A percentile compares a stretch with the other conserved stretches of the same genome.
phyloP scores from a whole-genome alignment of 805 yeast species.

The Zygosaccharomyces rouxii region DNA sequence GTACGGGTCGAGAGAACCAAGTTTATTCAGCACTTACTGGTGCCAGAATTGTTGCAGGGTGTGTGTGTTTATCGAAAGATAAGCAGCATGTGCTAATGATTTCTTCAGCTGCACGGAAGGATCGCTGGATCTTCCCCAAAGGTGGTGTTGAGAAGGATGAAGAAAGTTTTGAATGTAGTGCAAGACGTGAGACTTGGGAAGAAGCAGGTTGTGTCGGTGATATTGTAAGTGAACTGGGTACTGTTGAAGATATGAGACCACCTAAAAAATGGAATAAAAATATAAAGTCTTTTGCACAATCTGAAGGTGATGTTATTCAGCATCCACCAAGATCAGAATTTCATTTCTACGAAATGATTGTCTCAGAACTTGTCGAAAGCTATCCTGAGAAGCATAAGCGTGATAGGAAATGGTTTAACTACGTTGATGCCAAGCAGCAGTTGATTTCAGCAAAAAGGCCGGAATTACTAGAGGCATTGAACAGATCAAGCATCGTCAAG shows the following conservation, averaged over 20 bases:
- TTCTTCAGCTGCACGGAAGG: constrained; percentile 62
- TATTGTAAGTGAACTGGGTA: constrained; percentile 53
- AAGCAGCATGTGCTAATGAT: constrained; percentile 69
- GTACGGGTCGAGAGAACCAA: constrained; percentile 59
- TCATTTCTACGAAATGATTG: constrained; percentile 77
- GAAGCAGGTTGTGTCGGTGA: constrained; percentile 87
- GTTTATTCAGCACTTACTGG: constrained; percentile 57
- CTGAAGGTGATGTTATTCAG: constrained; percentile 27
- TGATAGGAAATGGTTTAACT: constrained; percentile 70
- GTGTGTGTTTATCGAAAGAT: constrained; percentile 61
- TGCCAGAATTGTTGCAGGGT: constrained; percentile 90
- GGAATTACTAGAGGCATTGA: constrained; percentile 62
- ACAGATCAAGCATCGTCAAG: constrained; percentile 46
- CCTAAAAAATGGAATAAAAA: constrained; percentile 42
- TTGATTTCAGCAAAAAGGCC: constrained; percentile 54
- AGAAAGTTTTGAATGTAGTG: constrained; percentile 43
- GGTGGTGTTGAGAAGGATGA: constrained; percentile 94
- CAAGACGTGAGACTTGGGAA: constrained; percentile 93
- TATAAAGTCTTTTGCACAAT: constrained; percentile 15
- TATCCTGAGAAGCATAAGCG: constrained; percentile 78
- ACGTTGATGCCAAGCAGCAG: constrained; percentile 60
- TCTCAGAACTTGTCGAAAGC: constrained; percentile 47
- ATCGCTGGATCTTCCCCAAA: constrained; percentile 86
- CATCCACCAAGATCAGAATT: constrained; percentile 76
- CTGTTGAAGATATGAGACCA: constrained; percentile 57